A percentile compares a stretch with the other conserved stretches of the same genome.
These are phyloP conservation scores for Sporothrix protearum DNA, from an alignment of 2,329 filamentous ascomycete genomes.

Conservation along the genomic window DNA sequence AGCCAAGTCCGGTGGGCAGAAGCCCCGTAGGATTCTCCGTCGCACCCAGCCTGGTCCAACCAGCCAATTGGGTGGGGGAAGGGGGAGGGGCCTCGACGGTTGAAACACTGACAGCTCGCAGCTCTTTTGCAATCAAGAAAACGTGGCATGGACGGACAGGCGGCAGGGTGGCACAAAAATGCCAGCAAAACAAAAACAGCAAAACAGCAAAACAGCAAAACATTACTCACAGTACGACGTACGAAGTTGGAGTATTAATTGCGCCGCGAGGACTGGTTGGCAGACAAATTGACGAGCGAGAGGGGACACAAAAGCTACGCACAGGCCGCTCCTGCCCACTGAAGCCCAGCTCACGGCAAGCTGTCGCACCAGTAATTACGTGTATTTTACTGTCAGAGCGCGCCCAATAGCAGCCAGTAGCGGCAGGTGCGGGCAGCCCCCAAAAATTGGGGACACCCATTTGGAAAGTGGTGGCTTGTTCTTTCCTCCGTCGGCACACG, in stretches of 20 bases:
- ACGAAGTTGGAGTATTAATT: not conserved
- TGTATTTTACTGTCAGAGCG: not conserved
- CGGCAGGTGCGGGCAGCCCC: not conserved
- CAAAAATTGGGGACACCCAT: not conserved
- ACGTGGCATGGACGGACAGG: not conserved
- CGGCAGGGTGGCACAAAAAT: too few species aligned
- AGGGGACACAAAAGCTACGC: not conserved
- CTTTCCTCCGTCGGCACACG: too few species aligned
- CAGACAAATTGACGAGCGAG: not conserved
- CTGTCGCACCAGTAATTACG: not conserved
- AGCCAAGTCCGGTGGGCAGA: not conserved
- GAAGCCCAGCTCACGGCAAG: not conserved
- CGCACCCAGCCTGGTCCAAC: not conserved
- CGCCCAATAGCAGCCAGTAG: not conserved
- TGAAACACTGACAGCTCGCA: not conserved
- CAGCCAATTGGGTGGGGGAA: too few species aligned
- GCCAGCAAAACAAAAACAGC: too few species aligned
- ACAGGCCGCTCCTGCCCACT: not conserved
- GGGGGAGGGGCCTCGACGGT: not conserved
- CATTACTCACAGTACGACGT: too few species aligned
- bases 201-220: too few species aligned
- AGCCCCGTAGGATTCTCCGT: not conserved
- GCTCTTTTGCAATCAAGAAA: not conserved
- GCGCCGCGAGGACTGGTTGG: not conserved
- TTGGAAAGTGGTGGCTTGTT: too few species aligned